These are phyloP conservation scores for Citrus reticulata DNA, from an alignment of 345 rosid genomes.

Conservation along the genomic window DNA sequence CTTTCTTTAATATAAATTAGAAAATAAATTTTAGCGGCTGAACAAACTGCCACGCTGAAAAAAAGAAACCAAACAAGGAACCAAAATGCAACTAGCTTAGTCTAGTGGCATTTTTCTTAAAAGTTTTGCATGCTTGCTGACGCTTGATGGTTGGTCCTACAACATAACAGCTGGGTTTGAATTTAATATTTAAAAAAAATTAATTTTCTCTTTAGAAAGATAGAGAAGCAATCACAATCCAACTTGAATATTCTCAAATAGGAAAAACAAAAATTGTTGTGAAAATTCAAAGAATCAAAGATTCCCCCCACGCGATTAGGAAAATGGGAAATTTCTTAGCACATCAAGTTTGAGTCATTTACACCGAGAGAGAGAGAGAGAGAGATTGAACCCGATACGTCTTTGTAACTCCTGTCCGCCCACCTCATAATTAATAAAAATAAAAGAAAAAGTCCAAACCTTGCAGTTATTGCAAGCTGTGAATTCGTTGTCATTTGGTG, in stretches of 20 bases:
- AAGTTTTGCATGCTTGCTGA: background rate
- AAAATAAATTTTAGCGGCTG: no score
- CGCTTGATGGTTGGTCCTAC: background rate
- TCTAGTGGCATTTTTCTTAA: background rate
- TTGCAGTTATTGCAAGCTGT: background rate
- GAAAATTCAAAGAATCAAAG: background rate
- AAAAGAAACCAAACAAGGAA: background rate
- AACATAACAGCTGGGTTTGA: background rate
- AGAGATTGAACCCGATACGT: background rate
- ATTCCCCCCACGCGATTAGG: background rate
- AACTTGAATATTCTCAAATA: background rate
- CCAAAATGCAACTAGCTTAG: background rate
- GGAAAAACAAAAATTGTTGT: background rate
- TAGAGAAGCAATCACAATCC: background rate
- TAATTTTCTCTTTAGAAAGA: background rate
- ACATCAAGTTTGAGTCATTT: background rate
- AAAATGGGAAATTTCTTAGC: background rate
- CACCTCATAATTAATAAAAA: background rate
- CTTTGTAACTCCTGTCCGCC: background rate
- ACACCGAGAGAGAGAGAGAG: no score
- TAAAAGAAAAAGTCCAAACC: background rate
- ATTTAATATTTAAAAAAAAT: background rate
- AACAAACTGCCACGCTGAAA: no score
- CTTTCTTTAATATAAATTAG: background rate
- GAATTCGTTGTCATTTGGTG: background rate